A percentile compares a stretch with the other conserved stretches of the same genome.
Conservation (phyloP, 257 asterid species). For the Leonotis leonurus region DNA sequence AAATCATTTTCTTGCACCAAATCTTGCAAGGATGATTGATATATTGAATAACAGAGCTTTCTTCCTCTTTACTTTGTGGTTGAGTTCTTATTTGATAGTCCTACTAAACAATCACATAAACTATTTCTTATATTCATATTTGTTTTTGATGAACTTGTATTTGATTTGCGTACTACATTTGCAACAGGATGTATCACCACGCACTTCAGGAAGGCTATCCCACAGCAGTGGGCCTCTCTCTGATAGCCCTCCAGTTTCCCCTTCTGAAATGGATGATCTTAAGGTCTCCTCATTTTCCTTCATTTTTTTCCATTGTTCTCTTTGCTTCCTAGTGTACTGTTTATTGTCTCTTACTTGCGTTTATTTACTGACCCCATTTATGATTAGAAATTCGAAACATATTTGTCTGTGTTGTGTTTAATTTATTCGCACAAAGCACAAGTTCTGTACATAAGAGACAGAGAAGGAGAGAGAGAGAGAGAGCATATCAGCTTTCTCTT, state of each 20-base stretch:
- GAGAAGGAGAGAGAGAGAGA: conserved; percentile 9
- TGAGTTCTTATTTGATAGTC: too few relatives aligned
- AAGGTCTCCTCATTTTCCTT: conserved; percentile 46
- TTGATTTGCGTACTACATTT: conserved; percentile 17
- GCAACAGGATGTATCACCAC: conserved; percentile 97
- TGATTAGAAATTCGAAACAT: background rate
- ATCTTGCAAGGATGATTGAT: background rate
- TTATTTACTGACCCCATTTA: background rate
- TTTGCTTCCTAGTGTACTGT: background rate
- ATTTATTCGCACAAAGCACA: conserved; percentile 31
- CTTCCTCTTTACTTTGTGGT: background rate
- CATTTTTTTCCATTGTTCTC: background rate
- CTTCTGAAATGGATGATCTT: conserved; percentile 69
- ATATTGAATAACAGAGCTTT: background rate
- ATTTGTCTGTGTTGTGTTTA: conserved; percentile 7
- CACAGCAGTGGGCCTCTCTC: conserved; percentile 97
- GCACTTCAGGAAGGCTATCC: conserved; percentile 87
- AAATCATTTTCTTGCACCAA: background rate
- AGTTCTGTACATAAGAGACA: conserved; percentile 33
- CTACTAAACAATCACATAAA: too few relatives aligned
- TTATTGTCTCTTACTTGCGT: background rate
- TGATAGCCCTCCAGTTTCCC: conserved; percentile 95
- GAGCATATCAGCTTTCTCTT: conserved; percentile 45
- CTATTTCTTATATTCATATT: background rate
- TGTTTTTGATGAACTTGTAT: background rate